Evolutionary conservation across 2,329 filamentous ascomycete genomes (phyloP), one percentile per base, ranked within the genome.

Genomic region (Trichophyton rubrum): DNA sequence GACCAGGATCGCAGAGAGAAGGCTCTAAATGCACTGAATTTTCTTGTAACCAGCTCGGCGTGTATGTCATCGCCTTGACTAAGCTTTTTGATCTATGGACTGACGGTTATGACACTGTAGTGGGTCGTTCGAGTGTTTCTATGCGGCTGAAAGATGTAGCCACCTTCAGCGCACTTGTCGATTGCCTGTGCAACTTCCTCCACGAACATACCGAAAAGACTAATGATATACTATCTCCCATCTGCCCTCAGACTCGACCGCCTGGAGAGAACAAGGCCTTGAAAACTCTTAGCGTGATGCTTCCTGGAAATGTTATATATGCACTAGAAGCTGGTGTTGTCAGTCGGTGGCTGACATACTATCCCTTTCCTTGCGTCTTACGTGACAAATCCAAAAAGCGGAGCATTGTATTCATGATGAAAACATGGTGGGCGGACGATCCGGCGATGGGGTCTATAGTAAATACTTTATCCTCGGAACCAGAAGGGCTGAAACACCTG

Each of bases 271-370:
- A 68, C 43, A 75, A 74, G 59, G 72, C 76, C 0, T 64, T 79
- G 11, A 68, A 67, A 1, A 78, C 85, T 22, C 82, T 89, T 64
- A 84, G 87, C 66, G 68, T 74, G 5, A 74, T 90, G 2, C 76
- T 86, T n/a, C 79, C 78, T 62, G 81, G 82, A 63, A 82, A 82
- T 65, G 80, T 82, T 17, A 74, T 80, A 1, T 77, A 79, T 27
- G 79, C 79, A 59, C 73, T 90, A 17, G 74, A 82, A 68, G 83
- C 85, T 41, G 79, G 80, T 5, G 83, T 91, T 63, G 79, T 91
- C 43, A 84, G 86, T 62, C 83, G 82, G 60, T 91, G 88, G 88
- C 79, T 91, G n/a, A 80, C 78, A 38, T 84, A 82, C 66, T 89
- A 90, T 70, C 81, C 83, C 6, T 90, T 79, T 57, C 76, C 87